Base-by-base conservation (phyloP, 2,329 filamentous ascomycete genomes). In the Elsinoe australis region DNA sequence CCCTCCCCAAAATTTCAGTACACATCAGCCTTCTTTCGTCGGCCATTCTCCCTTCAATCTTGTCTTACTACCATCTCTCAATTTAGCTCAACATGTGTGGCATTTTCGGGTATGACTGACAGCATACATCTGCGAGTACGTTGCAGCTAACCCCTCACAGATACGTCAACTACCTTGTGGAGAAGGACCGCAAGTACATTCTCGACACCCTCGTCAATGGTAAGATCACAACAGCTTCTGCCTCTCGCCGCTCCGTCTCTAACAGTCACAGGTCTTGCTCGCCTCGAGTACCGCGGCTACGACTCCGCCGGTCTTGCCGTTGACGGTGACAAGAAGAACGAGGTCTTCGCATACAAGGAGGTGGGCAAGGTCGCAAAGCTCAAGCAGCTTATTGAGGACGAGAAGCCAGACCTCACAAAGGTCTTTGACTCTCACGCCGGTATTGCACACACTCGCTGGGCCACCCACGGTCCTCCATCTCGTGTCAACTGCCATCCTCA, bases 401-500 rank as follows among this genome's bases (percentile, higher is more conserved):
- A 80, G 65, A 79, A 87, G 63, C 78, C 88, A 70, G 86, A 98
- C 71, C 75, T 88, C 60, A 85, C 79, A 68, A 94, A 95, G 78
- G 78, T 88, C 64, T 96, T 95, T 68, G 92, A 96, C 71, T 95
- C 89, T 64, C 92, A 98, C 74, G 89, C 87, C 64, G 92, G 90
- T 67, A 96, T 98, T 74, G 87, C 92, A 68, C 92, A 98, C 82
- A 98, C 92, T 56, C 82, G 92, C 69, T 98, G 92, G 92, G 92
- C 92, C 60, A 98, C 92, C 60, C 92, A 98, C 75, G 92, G 92
- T 50, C 82, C 87, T 53, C 92, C 92, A 49, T 95, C 89, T 57
- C 85, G 88, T 62, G 64, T 84, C 67, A 98, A 98, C 79, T 98
- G 92, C 82, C 92, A 98, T 71, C 92, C 92, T 61, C 90, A 96